Base-by-base conservation (phyloP, 1,284 basidiomycete species). In the Sphagnurus paluster region DNA sequence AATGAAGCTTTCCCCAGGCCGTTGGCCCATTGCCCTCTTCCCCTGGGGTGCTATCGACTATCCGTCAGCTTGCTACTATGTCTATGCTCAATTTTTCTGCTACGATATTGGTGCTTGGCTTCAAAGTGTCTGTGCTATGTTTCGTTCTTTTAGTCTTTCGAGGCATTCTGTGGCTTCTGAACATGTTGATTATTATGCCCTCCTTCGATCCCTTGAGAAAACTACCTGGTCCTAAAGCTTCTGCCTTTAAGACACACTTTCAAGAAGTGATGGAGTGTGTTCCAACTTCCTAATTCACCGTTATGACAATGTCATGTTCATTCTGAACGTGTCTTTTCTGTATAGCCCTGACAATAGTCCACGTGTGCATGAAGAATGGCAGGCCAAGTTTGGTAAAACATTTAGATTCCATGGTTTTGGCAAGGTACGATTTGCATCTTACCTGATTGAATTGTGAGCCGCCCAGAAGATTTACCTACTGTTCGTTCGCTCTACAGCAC, bases 361-460 rank as follows among this genome's bases (percentile, higher is more conserved):
- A 3, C 52, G 59, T 5, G 69, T 65, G 4, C 67, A 77, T 52
- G 61, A 67, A 19, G 61, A 67, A n/a, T 79, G 74, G 75, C 61
- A 65, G 19, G 61, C 59, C 43, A 56, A 58, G 14, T 75, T 68
- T 56, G 77, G 77, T 6, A 70, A 71, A 52, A 78, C 75, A 1
- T 75, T 77, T 47, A 63, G 70, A 38, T 75, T 77, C 46, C 71
- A 79, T 52, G 77, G 77, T 2, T 76, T 75, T 59, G 78, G 76
- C 39, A 67, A 59, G 54, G 75, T 75, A 44, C 32, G 58, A 45
- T 11, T 10, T 24, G 6, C 25, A 21, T 38, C 34, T 16, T 24
- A 32, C 23, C n/a, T n/a, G n/a, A n/a, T n/a, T n/a, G n/a, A n/a
- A n/a, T n/a, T n/a, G n/a, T n/a, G n/a, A n/a, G n/a, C n/a, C n/a